Base-by-base conservation (phyloP, 1,139 yeast species). In the Kodamaea fungicola region DNA sequence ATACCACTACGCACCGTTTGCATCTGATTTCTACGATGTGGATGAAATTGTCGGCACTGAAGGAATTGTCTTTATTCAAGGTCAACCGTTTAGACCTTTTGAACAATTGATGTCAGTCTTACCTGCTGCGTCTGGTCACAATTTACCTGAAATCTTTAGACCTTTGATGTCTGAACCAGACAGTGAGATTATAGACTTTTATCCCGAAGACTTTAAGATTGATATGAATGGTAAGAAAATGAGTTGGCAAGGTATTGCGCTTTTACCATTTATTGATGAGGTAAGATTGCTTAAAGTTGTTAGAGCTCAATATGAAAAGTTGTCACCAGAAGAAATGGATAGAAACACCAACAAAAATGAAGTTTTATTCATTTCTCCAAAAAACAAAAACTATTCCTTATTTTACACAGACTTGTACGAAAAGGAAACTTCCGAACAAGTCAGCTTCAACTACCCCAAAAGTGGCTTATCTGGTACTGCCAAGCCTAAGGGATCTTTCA, bases 31-130 rank as follows among this genome's bases (percentile, higher is more conserved):
- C 52, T 67, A 62, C 3, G 76, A 80, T 35, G 62, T 89, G 31
- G 51, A 55, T 12, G 65, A 59, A 3, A 55, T 69, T 9, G 57
- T 69, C 8, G 71, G 75, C 1, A 79, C 75, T 25, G 60, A 83
- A 30, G 71, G 83, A 2, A 71, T 90, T 32, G 62, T 67, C 29
- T 90, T 92, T 54, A 71, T 75, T 8, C 58, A 66, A 29, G 96
- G 96, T 3, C 69, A 71, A 41, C 98, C 99, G 6, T 90, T 92
- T 61, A 63, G 79, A 48, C 99, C 99, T 1, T 94, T 75, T 61
- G 99, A 94, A 57, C 99, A 94, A 64, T 76, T 94, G 51, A 90
- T 94, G 97, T 84, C 96, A 52, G 98, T 94, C 16, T 67, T 94
- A 50, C 98, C 99, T 0, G 97, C 97, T 1, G 96, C 95, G 2